These are phyloP conservation scores for Porphyridium purpureum DNA, from an alignment of 23 red algal species.

Conservation along the genomic window DNA sequence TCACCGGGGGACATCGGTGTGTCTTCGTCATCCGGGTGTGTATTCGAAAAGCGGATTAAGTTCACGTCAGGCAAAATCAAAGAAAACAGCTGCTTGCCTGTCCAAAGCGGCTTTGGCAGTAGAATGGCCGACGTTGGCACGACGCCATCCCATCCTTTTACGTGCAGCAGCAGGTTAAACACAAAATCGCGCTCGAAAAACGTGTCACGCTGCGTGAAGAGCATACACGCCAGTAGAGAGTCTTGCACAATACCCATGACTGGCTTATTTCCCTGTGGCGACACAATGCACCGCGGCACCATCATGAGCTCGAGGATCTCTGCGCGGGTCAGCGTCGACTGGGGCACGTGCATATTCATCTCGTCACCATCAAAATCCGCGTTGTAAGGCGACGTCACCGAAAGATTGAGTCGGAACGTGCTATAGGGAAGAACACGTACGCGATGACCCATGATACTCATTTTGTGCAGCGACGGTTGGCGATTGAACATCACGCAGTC, in stretches of 20 bases:
- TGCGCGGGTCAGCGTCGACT: conserved; percentile 62
- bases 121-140: conserved; percentile 80
- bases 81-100: conserved; percentile 97
- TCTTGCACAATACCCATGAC: conserved; percentile 99
- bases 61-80: conserved; percentile 83
- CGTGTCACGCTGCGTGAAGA: conserved; percentile 87
- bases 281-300: conserved; percentile 94
- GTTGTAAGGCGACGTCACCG: conserved; percentile 94
- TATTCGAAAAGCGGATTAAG: conserved; percentile 60
- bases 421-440: conserved; percentile 89
- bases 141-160: conserved; percentile 68
- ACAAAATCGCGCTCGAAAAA: conserved; percentile 76
- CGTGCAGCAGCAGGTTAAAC: conserved; percentile 92
- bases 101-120: conserved; percentile 88
- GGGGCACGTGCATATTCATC: conserved; percentile 99
- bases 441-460: conserved; percentile 99
- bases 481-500: conserved; percentile 96
- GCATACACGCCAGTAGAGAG: conserved; percentile 83
- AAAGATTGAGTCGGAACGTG: conserved; percentile 96
- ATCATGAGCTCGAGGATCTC: conserved; percentile 96
- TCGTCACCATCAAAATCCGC: conserved; percentile 99
- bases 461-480: conserved; percentile 93
- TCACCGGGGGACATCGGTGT: conserved; percentile 77
- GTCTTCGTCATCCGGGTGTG: conserved; percentile 66
- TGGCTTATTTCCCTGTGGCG: conserved; percentile 88